Conservation (phyloP, 179 eudicot species). For the Drosera spatulata region DNA sequence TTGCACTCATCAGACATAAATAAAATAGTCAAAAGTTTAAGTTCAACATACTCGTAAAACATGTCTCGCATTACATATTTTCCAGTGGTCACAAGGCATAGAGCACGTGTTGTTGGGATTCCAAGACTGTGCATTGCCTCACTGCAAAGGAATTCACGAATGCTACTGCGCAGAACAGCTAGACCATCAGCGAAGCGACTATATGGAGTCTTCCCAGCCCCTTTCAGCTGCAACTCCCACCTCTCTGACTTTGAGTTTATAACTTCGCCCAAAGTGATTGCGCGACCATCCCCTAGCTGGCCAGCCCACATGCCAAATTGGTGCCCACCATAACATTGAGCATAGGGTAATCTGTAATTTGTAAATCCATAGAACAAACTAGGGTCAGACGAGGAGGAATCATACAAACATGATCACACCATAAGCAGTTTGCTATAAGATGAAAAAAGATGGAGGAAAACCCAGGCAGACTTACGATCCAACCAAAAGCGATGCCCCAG, state of each 20-base stretch:
- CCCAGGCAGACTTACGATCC: slow-evolving; percentile 58
- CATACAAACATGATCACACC: not conserved
- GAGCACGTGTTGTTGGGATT: slow-evolving; percentile 96
- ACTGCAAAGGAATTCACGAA: slow-evolving; percentile 94
- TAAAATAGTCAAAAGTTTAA: not conserved
- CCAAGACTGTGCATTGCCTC: slow-evolving; percentile 97
- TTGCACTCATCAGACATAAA: too few relatives aligned
- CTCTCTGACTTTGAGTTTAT: slow-evolving; percentile 75
- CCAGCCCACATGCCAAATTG: slow-evolving; percentile 99
- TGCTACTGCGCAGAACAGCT: slow-evolving; percentile 94
- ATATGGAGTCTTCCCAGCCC: slow-evolving; percentile 97
- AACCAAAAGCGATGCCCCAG: slow-evolving; percentile 71
- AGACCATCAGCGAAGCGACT: slow-evolving; percentile 99
- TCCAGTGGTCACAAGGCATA: slow-evolving; percentile 90
- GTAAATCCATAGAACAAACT: not conserved
- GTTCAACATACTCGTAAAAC: slow-evolving; percentile 87
- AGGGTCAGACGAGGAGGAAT: not conserved
- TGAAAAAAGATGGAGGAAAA: slow-evolving; percentile 3
- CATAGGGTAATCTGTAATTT: slow-evolving; percentile 58
- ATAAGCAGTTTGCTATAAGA: not conserved
- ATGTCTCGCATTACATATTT: slow-evolving; percentile 81
- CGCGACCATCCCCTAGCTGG: slow-evolving; percentile 99
- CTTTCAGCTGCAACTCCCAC: slow-evolving; percentile 98
- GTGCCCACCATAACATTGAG: slow-evolving; percentile 99
- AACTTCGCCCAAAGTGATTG: slow-evolving; percentile 85